Percentiles rank a stretch among this genome's conserved stretches.
Evolutionary conservation across 2,329 filamentous ascomycete genomes (phyloP).

Genomic region (Aspergillus cejpii): DNA sequence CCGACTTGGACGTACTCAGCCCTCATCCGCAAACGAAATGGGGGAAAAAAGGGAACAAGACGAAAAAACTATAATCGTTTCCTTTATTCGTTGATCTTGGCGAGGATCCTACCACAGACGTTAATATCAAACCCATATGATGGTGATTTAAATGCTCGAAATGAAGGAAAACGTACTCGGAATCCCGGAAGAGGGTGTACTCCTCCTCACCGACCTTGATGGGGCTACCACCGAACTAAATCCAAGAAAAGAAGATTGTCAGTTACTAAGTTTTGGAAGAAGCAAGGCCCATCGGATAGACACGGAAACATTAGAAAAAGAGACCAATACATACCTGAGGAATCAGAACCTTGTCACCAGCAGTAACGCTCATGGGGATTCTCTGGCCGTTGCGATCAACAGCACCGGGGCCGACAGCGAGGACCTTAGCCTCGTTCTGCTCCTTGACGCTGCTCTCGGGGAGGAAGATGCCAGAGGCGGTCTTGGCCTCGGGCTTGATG

Average conservation of each 20-base stretch:
- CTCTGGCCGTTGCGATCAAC: slow-evolving; percentile 85
- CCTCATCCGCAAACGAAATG: slow-evolving; percentile 12
- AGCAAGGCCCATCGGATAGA: not conserved
- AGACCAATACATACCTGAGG: slow-evolving; percentile 62
- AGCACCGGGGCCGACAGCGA: slow-evolving; percentile 86
- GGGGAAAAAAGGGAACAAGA: slow-evolving; percentile 17
- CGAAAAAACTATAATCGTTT: slow-evolving; percentile 7
- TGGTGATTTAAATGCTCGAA: not conserved
- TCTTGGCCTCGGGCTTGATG: slow-evolving; percentile 95
- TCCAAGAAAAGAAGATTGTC: slow-evolving; percentile 7
- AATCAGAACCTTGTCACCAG: slow-evolving; percentile 91
- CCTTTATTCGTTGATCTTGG: slow-evolving; percentile 95
- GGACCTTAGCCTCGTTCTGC: slow-evolving; percentile 92
- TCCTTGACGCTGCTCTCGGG: slow-evolving; percentile 97
- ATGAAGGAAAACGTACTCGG: slow-evolving; percentile 66
- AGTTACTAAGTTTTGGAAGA: slow-evolving; percentile 12
- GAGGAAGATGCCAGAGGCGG: slow-evolving; percentile 92
- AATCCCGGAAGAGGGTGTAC: slow-evolving; percentile 91
- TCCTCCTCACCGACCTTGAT: slow-evolving; percentile 98
- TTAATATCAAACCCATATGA: slow-evolving; percentile 12
- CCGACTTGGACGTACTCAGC: slow-evolving; percentile 8
- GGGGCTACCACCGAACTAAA: slow-evolving; percentile 81
- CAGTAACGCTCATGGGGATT: slow-evolving; percentile 70
- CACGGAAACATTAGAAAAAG: slow-evolving; percentile 12
- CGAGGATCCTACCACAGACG: slow-evolving; percentile 65